Conservation (phyloP, 202 grass and related monocot genomes). For the Zizania palustris region DNA sequence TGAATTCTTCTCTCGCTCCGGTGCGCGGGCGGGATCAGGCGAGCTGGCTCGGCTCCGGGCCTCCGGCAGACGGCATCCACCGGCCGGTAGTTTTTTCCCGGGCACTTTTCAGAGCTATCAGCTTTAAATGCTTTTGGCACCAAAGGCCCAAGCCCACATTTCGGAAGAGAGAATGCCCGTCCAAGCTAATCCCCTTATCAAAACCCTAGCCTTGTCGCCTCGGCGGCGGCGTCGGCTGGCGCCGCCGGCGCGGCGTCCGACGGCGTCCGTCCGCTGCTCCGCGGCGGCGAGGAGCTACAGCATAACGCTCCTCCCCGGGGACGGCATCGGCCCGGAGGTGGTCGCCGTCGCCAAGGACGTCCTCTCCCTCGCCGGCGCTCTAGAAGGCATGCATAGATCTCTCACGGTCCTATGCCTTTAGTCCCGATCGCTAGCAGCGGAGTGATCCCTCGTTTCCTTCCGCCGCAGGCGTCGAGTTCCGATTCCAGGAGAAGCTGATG, state of each 20-base stretch:
- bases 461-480: conserved; percentile 62
- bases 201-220: conserved; percentile 35
- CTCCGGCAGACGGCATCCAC: not conserved
- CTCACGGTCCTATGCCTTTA: not conserved
- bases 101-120: not conserved
- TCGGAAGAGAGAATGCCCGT: not conserved
- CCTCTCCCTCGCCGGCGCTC: conserved; percentile 61
- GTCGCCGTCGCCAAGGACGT: conserved; percentile 87
- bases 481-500: conserved; percentile 67
- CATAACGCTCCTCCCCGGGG: conserved; percentile 85
- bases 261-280: conserved; percentile 42
- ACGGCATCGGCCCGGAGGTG: conserved; percentile 96
- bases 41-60: not conserved
- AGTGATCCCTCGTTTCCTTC: not conserved
- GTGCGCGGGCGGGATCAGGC: not conserved
- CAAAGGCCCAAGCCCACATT: not conserved
- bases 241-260: not conserved
- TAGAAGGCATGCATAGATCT: conserved; percentile 53
- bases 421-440: not conserved
- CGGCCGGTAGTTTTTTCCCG: not conserved
- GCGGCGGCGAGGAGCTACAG: conserved; percentile 53
- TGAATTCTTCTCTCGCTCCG: not conserved
- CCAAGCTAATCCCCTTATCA: conserved; percentile 51
- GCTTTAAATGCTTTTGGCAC: not conserved
- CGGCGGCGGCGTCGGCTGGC: conserved; percentile 21